Evolutionary conservation across 768 basidiomycete genomes (phyloP).

Genomic region (Pulveroboletus frians): DNA sequence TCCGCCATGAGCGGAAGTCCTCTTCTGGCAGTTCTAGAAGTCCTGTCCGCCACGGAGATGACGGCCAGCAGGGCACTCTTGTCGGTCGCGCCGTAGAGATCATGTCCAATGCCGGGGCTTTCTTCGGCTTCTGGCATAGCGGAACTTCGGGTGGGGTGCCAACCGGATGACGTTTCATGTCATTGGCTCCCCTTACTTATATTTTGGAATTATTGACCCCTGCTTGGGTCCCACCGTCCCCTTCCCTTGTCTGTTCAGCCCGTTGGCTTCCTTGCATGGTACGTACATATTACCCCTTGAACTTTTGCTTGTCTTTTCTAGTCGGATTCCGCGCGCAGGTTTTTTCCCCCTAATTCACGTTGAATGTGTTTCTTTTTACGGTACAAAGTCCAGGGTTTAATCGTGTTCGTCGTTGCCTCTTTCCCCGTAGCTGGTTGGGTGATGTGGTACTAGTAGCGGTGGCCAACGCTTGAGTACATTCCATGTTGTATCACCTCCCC

Average conservation of each 20-base stretch:
- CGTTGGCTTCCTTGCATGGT: conserved; percentile 11
- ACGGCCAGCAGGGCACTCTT: conserved; percentile 38
- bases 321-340: conserved; percentile 14
- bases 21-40: conserved; percentile 20
- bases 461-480: conserved; percentile 18
- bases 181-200: conserved; percentile 22
- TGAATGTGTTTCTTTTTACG: conserved; percentile 10
- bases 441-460: conserved; percentile 5
- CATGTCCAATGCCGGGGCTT: conserved; percentile 73
- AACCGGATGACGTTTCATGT: conserved; percentile 13
- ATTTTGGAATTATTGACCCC: conserved; percentile 28
- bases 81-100: conserved; percentile 70
- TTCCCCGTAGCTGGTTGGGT: conserved; percentile 3
- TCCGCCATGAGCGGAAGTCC: conserved; percentile 15
- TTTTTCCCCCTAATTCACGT: background rate
- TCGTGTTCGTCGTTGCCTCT: conserved; percentile 15
- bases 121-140: conserved; percentile 58
- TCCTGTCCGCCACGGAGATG: conserved; percentile 23
- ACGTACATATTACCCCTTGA: conserved; percentile 28
- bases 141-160: conserved; percentile 18
- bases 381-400: conserved; percentile 25
- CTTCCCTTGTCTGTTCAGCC: background rate
- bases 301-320: conserved; percentile 8
- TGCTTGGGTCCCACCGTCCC: conserved; percentile 13
- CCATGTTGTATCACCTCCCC: conserved; percentile 25